phyloP scores from a whole-genome alignment of 2,329 filamentous ascomycete genomes.

The Hymenoscyphus infarciens region DNA sequence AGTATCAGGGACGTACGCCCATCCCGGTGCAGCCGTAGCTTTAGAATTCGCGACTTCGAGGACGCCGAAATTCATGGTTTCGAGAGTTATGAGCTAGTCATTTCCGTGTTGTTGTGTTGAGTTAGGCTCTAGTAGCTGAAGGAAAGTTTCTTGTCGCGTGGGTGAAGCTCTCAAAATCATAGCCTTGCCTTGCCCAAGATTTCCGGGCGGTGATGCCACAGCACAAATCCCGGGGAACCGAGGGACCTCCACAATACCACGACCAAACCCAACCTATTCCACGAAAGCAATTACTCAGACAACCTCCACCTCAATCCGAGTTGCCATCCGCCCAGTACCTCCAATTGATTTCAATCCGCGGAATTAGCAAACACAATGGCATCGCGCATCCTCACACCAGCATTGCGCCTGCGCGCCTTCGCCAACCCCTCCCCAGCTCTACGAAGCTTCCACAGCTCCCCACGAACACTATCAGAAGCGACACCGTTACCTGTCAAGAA shows the following conservation, averaged over 20 bases:
- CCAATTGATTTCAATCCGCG: background rate
- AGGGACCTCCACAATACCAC: background rate
- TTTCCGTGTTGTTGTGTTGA: constrained; percentile 8
- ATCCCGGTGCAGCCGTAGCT: constrained; percentile 73
- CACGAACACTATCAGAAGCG: constrained; percentile 37
- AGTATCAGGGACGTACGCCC: constrained; percentile 85
- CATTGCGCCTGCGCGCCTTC: constrained; percentile 29
- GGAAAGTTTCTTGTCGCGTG: no score
- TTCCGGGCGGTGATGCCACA: no score
- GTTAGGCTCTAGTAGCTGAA: constrained; percentile 5
- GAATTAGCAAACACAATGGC: constrained; percentile 38
- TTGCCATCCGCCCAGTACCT: background rate
- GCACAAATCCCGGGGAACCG: background rate
- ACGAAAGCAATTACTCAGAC: background rate
- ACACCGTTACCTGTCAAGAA: constrained; percentile 53
- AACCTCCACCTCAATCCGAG: background rate
- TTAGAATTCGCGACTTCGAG: constrained; percentile 74
- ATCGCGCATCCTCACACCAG: constrained; percentile 40
- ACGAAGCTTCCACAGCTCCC: constrained; percentile 38
- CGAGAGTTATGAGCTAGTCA: constrained; percentile 10
- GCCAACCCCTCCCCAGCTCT: constrained; percentile 27
- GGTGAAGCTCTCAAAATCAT: no score
- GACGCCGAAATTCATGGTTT: constrained; percentile 70
- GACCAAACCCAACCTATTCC: background rate
- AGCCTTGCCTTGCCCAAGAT: no score